These are phyloP conservation scores for Calonectria henricotiae DNA, from an alignment of 2,329 filamentous ascomycete species.

Conservation along the genomic window DNA sequence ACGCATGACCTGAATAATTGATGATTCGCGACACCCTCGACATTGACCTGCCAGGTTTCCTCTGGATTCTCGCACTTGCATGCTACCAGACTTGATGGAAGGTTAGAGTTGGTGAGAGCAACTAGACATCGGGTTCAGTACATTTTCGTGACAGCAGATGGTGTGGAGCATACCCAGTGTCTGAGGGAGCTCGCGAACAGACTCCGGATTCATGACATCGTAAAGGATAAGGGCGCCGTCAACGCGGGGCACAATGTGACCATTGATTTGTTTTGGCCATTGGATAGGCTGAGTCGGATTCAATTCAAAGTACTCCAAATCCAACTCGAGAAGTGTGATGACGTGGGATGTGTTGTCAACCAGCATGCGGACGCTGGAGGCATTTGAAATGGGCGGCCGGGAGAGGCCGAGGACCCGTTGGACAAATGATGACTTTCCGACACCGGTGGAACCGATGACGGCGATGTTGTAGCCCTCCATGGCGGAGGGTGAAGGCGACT, in stretches of 20 bases:
- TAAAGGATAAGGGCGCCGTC: slow-evolving; percentile 91
- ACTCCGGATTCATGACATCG: slow-evolving; percentile 86
- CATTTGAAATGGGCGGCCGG: slow-evolving; percentile 68
- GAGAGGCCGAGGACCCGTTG: slow-evolving; percentile 74
- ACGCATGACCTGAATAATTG: slow-evolving; percentile 79
- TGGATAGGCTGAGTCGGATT: slow-evolving; percentile 72
- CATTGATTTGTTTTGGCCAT: slow-evolving; percentile 80
- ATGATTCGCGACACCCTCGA: slow-evolving; percentile 75
- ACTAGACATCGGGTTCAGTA: slow-evolving; percentile 64
- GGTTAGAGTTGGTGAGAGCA: slow-evolving; percentile 79
- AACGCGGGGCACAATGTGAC: slow-evolving; percentile 80
- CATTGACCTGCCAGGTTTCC: slow-evolving; percentile 80
- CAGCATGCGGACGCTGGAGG: slow-evolving; percentile 71
- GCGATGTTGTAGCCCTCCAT: slow-evolving; percentile 78
- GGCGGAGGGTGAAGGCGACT: slow-evolving; percentile 55
- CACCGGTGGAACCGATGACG: slow-evolving; percentile 77
- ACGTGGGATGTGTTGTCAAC: slow-evolving; percentile 73
- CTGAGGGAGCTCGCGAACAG: slow-evolving; percentile 81
- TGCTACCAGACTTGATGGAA: slow-evolving; percentile 87
- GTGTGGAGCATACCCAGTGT: slow-evolving; percentile 76
- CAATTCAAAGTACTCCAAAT: slow-evolving; percentile 77
- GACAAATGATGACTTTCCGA: slow-evolving; percentile 80
- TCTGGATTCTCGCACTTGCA: slow-evolving; percentile 90
- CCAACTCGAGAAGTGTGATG: slow-evolving; percentile 77
- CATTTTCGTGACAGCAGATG: background rate